Evolutionary conservation across 2,329 filamentous ascomycete species (phyloP).

Genomic region (Orbilia ellipsospora): DNA sequence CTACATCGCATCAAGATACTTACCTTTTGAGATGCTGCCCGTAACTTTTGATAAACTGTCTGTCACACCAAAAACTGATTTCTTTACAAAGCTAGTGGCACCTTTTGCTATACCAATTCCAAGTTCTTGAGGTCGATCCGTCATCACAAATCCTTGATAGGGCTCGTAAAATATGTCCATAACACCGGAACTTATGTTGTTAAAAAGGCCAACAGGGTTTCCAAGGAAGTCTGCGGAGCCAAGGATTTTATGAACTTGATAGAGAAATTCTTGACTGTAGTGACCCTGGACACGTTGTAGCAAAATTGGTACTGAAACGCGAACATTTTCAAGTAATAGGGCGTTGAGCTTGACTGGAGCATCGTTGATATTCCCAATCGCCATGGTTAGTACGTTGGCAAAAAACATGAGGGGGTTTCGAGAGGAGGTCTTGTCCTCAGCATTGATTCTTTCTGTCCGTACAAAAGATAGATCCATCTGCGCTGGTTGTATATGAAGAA

Average conservation of each 20-base stretch:
- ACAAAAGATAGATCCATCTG: slow-evolving; percentile 97
- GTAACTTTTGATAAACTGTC: slow-evolving; percentile 99
- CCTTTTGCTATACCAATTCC: slow-evolving; percentile 96
- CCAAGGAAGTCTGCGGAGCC: slow-evolving; percentile 97
- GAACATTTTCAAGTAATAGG: slow-evolving; percentile 91
- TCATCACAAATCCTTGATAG: slow-evolving; percentile 96
- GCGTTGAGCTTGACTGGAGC: slow-evolving; percentile 94
- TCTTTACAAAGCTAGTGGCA: slow-evolving; percentile 96
- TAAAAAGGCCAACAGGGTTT: slow-evolving; percentile 97
- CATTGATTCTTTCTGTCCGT: slow-evolving; percentile 94
- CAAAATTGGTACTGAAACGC: slow-evolving; percentile 85
- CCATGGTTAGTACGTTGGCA: slow-evolving; percentile 98
- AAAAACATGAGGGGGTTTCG: slow-evolving; percentile 98
- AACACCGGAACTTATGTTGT: slow-evolving; percentile 96
- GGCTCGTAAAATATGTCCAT: slow-evolving; percentile 99
- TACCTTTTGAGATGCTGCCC: slow-evolving; percentile 89
- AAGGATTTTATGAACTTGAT: slow-evolving; percentile 96
- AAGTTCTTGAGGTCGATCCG: slow-evolving; percentile 92
- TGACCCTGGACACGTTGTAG: slow-evolving; percentile 89
- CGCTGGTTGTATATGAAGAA: slow-evolving; percentile 97
- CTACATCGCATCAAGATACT: not conserved
- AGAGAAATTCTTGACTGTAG: slow-evolving; percentile 95
- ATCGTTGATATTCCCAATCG: slow-evolving; percentile 98
- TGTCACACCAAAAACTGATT: slow-evolving; percentile 95
- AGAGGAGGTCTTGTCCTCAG: slow-evolving; percentile 90